phyloP scores from a whole-genome alignment of 192 early-diverging fungal species.

The Chytriomyces hyalinus region DNA sequence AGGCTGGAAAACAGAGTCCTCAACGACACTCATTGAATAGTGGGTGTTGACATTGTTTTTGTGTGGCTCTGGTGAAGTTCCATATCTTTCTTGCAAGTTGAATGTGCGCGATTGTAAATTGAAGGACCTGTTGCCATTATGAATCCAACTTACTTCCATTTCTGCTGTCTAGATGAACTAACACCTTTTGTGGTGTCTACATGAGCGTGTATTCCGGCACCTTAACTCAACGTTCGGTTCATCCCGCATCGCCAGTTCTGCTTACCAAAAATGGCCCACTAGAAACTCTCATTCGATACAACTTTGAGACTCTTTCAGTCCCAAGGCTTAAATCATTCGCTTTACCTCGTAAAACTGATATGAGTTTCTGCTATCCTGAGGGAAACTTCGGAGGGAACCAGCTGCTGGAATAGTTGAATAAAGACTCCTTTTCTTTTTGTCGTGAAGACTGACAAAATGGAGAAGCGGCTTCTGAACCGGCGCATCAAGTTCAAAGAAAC shows the following conservation, averaged over 20 bases:
- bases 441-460: background rate
- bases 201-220: constrained; percentile 60
- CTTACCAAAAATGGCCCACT: constrained; percentile 91
- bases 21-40: too few species aligned
- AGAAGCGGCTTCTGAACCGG: constrained; percentile 4
- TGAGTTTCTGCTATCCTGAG: constrained; percentile 81
- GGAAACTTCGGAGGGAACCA: constrained; percentile 85
- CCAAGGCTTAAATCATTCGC: constrained; percentile 83
- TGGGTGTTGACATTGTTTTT: too few species aligned
- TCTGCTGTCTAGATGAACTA: constrained; percentile 81
- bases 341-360: constrained; percentile 73
- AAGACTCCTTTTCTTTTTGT: too few species aligned
- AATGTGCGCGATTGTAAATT: too few species aligned
- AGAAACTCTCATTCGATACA: constrained; percentile 82
- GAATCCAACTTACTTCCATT: too few species aligned
- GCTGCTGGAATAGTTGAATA: constrained; percentile 62
- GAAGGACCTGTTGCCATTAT: too few species aligned
- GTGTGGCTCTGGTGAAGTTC: too few species aligned
- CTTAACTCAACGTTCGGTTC: constrained; percentile 82
- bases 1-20: too few species aligned
- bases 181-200: constrained; percentile 81
- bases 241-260: constrained; percentile 88
- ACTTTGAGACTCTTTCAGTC: constrained; percentile 77
- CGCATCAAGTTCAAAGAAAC: constrained; percentile 26
- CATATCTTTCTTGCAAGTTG: too few species aligned